Base-by-base conservation (phyloP, 202 grass and related monocot genomes). In the Sporobolus alterniflorus region DNA sequence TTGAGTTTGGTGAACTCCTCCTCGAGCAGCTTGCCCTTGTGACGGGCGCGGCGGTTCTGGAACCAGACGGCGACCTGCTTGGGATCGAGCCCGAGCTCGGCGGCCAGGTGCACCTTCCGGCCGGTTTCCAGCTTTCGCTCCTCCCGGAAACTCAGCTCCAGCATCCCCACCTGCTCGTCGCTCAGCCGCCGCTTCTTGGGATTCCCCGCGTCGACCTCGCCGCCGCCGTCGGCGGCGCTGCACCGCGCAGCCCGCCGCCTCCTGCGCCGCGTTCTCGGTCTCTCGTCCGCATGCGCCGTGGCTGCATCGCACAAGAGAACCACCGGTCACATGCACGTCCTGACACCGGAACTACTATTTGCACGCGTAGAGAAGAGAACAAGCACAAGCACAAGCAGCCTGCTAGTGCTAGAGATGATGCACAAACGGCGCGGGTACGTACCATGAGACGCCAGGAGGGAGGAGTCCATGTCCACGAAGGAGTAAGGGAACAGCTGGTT, bases 11-110 rank as follows among this genome's bases (percentile, higher is more conserved):
- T 15, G 56, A 87, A 89, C 80, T 92, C 87, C 61, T 88, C 85
- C 73, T 92, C 91, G 26, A 92, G 84, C 26, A 78, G 80, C 84
- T 92, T 92, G 82, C 71, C 82, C 87, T 92, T 92, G 73, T 88
- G 88, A 26, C 91, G 80, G 7, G 91, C 91, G 49, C 91, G 87
- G 67, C 91, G 91, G 46, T 92, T 92, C 84, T 92, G 91, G 84
- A 92, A 92, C 91, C 91, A 92, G 9, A 92, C 84, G 43, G 91
- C 91, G 5, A 92, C 87, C 76, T 92, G 91, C 65, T 88, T 88
- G 26, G 91, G 91, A 49, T 90, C 85, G 26, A 92, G 91, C 3
- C 91, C 81, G 62, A 92, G 87, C 87, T 84, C 91, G 63, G 71
- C 29, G 32, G 91, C 91, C 4, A 92, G 80, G 64, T 88, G 87